Evolutionary conservation across 2,329 filamentous ascomycete species (phyloP).

Genomic region (Dryadomyces quercivorus): DNA sequence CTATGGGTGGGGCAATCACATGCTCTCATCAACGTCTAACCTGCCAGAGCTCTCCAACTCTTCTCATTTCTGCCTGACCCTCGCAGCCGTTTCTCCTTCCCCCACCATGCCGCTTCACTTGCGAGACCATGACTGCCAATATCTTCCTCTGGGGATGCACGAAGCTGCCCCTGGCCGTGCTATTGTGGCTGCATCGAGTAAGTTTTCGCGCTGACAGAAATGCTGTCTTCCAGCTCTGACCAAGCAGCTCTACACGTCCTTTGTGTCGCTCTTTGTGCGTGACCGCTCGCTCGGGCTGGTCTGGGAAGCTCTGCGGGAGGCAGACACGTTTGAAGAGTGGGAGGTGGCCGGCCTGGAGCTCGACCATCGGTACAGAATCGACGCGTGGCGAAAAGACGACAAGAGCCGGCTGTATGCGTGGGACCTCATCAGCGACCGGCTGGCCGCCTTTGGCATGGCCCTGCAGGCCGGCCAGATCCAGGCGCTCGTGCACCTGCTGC

Average conservation of each 20-base stretch:
- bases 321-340: conserved; percentile 72
- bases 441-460: conserved; percentile 22
- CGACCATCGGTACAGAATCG: conserved; percentile 70
- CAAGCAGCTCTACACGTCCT: conserved; percentile 1
- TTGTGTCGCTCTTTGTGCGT: conserved; percentile 2
- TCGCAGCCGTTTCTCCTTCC: neutral
- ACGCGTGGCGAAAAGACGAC: conserved; percentile 64
- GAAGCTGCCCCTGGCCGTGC: neutral
- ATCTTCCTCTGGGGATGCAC: neutral
- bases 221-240: neutral
- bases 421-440: conserved; percentile 65
- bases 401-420: conserved; percentile 78
- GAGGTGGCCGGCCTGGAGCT: conserved; percentile 70
- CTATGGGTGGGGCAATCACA: too few species aligned
- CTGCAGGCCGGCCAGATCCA: conserved; percentile 48
- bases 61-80: neutral
- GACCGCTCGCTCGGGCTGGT: conserved; percentile 19
- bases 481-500: conserved; percentile 64
- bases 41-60: too few species aligned
- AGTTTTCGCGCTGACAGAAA: neutral
- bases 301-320: conserved; percentile 53
- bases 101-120: neutral
- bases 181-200: neutral
- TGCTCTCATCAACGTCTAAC: too few species aligned
- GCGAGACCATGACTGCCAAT: neutral